A percentile compares a stretch with the other conserved stretches of the same genome.
These are phyloP conservation scores for Hemisphaericaspora subhashii DNA, from an alignment of 1,139 yeast species.

Conservation along the genomic window DNA sequence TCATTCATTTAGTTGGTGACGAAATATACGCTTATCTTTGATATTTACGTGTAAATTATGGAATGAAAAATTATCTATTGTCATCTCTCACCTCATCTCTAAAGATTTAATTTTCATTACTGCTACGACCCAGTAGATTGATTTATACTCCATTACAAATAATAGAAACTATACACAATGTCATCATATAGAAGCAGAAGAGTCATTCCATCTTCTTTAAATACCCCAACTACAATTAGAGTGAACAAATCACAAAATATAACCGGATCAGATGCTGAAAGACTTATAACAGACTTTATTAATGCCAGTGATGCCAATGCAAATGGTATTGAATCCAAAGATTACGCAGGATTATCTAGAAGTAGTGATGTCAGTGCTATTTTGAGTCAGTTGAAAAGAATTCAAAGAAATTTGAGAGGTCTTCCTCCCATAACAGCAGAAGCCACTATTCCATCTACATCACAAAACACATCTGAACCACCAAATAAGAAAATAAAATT, in stretches of 20 bases:
- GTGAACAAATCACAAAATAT: conserved; percentile 29
- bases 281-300: conserved; percentile 47
- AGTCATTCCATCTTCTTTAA: conserved; percentile 44
- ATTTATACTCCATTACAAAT: too few relatives aligned
- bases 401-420: conserved; percentile 73
- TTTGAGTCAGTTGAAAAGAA: conserved; percentile 61
- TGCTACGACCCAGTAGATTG: too few relatives aligned
- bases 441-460: conserved; percentile 18
- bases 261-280: conserved; percentile 44
- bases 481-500: conserved; percentile 30
- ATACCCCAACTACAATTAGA: conserved; percentile 49
- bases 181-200: conserved; percentile 38
- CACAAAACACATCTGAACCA: conserved; percentile 24
- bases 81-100: conserved; percentile 2
- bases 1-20: not conserved
- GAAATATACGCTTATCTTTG: not conserved
- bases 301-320: conserved; percentile 31
- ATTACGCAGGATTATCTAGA: conserved; percentile 22
- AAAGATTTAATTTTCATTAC: not conserved
- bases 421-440: conserved; percentile 58
- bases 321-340: conserved; percentile 8
- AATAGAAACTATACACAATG: conserved; percentile 16
- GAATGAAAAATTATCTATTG: not conserved
- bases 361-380: conserved; percentile 32
- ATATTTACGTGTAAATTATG: not conserved